phyloP scores from a whole-genome alignment of 306 rosid genomes.

The Acacia melanoxylon region DNA sequence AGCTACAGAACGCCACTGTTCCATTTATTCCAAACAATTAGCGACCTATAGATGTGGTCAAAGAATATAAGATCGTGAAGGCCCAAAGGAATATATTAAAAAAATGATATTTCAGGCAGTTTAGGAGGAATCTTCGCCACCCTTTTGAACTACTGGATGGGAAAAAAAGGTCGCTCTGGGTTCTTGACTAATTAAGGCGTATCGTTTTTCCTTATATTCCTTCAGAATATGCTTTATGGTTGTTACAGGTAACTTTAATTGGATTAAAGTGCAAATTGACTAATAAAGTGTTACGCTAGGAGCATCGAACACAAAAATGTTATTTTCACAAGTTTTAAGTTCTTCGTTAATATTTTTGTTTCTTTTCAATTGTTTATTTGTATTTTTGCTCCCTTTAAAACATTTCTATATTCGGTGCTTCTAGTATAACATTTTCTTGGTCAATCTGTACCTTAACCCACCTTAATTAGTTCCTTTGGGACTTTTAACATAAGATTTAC shows the following conservation, averaged over 20 bases:
- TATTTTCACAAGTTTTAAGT: too few species aligned
- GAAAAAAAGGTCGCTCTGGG: background rate
- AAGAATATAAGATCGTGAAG: slow-evolving; percentile 1
- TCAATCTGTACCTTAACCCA: too few species aligned
- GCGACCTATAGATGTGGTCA: slow-evolving; percentile 22
- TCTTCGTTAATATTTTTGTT: too few species aligned
- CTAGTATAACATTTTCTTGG: too few species aligned
- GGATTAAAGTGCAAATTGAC: too few species aligned
- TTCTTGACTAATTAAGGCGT: background rate
- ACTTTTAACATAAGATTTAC: background rate
- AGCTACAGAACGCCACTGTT: background rate
- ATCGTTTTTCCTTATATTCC: background rate
- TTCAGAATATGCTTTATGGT: background rate
- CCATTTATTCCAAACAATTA: slow-evolving; percentile 28
- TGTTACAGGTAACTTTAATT: background rate
- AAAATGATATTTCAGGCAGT: background rate
- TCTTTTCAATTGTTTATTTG: too few species aligned
- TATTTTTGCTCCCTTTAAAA: too few species aligned
- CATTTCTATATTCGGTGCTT: too few species aligned
- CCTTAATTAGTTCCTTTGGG: background rate
- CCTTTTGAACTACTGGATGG: slow-evolving; percentile 9
- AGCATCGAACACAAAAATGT: too few species aligned
- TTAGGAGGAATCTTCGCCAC: background rate
- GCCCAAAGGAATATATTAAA: slow-evolving; percentile 10
- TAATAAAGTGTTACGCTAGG: too few species aligned